A percentile compares a stretch with the other conserved stretches of the same genome.
phyloP scores from a whole-genome alignment of 2,329 filamentous ascomycete species.

The Xylariaceae sp. region DNA sequence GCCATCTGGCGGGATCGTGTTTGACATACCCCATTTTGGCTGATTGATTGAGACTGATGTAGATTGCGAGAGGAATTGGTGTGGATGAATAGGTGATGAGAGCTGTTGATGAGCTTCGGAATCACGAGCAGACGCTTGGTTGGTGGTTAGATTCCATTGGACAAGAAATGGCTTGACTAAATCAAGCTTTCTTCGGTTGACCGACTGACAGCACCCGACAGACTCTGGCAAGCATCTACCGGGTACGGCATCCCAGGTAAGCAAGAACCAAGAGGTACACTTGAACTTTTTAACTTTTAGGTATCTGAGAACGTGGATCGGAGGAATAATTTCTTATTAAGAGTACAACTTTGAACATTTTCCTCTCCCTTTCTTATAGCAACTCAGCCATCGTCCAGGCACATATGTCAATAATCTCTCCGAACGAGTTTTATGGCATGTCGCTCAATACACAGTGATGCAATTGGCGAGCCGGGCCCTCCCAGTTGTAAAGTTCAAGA shows the following conservation, averaged over 20 bases:
- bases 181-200: slow-evolving; percentile 25
- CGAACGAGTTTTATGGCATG: slow-evolving; percentile 22
- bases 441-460: slow-evolving; percentile 30
- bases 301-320: too few relatives aligned
- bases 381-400: too few relatives aligned
- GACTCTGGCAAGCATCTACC: too few relatives aligned
- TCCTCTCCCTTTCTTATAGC: too few relatives aligned
- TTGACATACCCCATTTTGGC: slow-evolving; percentile 31
- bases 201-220: too few relatives aligned
- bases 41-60: slow-evolving; percentile 11
- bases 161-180: slow-evolving; percentile 14
- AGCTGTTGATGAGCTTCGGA: slow-evolving; percentile 26
- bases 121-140: slow-evolving; percentile 12
- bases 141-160: slow-evolving; percentile 17
- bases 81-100: slow-evolving; percentile 2
- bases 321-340: too few relatives aligned
- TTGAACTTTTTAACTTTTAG: too few relatives aligned
- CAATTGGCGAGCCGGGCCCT: slow-evolving; percentile 29
- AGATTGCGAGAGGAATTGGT: too few relatives aligned
- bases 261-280: too few relatives aligned
- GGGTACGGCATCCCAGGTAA: too few relatives aligned
- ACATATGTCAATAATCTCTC: too few relatives aligned
- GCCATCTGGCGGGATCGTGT: too few relatives aligned
- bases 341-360: neutral
- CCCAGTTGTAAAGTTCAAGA: neutral